Conservation (phyloP, 805 yeast genomes). For the Saccharomyces kudriavzevii region DNA sequence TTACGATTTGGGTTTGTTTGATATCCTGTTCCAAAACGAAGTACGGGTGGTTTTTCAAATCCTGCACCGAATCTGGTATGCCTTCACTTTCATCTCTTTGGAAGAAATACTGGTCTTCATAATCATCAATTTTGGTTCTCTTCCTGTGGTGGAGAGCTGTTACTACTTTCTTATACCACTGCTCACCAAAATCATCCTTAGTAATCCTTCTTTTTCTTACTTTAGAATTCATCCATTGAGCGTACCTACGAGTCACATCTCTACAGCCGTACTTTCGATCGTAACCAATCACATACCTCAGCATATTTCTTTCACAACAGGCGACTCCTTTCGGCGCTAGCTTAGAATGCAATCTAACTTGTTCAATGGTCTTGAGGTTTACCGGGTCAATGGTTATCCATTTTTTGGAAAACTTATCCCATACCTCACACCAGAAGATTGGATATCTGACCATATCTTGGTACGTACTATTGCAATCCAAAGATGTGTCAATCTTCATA, state of each 20-base stretch:
- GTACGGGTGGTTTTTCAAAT: conserved; percentile 79
- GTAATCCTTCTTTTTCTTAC: conserved; percentile 67
- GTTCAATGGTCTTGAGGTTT: conserved; percentile 54
- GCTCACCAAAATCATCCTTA: conserved; percentile 43
- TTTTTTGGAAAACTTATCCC: conserved; percentile 62
- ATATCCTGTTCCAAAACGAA: conserved; percentile 75
- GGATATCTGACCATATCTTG: conserved; percentile 41
- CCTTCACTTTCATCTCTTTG: conserved; percentile 66
- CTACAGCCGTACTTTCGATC: conserved; percentile 56
- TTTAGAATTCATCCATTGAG: conserved; percentile 61
- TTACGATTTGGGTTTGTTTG: conserved; percentile 60
- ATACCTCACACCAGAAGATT: conserved; percentile 88
- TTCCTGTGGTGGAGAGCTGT: conserved; percentile 21
- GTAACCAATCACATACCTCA: conserved; percentile 72
- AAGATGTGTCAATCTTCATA: conserved; percentile 9
- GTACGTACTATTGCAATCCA: background rate
- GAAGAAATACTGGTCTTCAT: conserved; percentile 27
- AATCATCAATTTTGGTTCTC: conserved; percentile 30
- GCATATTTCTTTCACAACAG: conserved; percentile 35
- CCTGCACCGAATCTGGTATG: conserved; percentile 76
- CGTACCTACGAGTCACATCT: conserved; percentile 83
- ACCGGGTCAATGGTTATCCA: conserved; percentile 89
- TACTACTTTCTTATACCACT: conserved; percentile 52
- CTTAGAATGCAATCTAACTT: conserved; percentile 45
- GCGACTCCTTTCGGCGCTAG: conserved; percentile 53